phyloP scores from a whole-genome alignment of 2,329 filamentous ascomycete genomes.

The Amauroascus verrucosus region DNA sequence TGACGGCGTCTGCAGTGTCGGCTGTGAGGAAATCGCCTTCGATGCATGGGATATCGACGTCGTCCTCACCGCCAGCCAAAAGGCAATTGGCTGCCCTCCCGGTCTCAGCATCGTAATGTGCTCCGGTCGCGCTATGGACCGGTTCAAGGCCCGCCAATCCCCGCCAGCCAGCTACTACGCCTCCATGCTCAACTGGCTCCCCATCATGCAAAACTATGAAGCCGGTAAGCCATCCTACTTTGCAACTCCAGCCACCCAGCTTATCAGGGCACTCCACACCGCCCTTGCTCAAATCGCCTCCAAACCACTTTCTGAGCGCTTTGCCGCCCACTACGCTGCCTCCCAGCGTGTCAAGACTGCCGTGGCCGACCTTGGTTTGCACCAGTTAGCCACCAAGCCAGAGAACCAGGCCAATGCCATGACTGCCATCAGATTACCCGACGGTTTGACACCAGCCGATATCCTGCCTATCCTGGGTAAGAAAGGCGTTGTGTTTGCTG shows the following conservation, averaged over 20 bases:
- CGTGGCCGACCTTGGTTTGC: conserved; percentile 67
- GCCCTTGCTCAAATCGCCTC: conserved; percentile 74
- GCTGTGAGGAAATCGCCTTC: conserved; percentile 89
- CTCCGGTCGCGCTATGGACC: conserved; percentile 74
- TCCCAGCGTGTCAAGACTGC: conserved; percentile 82
- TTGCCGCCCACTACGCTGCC: conserved; percentile 65
- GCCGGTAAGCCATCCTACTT: conserved; percentile 97
- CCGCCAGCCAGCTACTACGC: conserved; percentile 85
- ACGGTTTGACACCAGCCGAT: conserved; percentile 68
- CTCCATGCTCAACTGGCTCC: conserved; percentile 93
- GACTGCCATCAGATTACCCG: conserved; percentile 93
- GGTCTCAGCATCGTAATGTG: conserved; percentile 91
- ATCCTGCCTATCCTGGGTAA: conserved; percentile 74
- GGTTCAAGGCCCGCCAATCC: conserved; percentile 68
- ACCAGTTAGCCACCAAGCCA: conserved; percentile 72
- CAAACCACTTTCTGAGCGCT: conserved; percentile 70
- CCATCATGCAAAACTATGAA: conserved; percentile 99
- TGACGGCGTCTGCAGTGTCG: conserved; percentile 94
- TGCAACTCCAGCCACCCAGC: conserved; percentile 87
- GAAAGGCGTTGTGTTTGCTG: conserved; percentile 87
- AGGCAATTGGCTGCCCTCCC: conserved; percentile 91
- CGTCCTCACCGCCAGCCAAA: conserved; percentile 89
- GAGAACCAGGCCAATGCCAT: conserved; percentile 94
- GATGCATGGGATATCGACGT: conserved; percentile 90
- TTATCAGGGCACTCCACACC: conserved; percentile 86